A percentile compares a stretch with the other conserved stretches of the same genome.
Conservation (phyloP, 805 yeast genomes). For the Teunomyces cretensis region DNA sequence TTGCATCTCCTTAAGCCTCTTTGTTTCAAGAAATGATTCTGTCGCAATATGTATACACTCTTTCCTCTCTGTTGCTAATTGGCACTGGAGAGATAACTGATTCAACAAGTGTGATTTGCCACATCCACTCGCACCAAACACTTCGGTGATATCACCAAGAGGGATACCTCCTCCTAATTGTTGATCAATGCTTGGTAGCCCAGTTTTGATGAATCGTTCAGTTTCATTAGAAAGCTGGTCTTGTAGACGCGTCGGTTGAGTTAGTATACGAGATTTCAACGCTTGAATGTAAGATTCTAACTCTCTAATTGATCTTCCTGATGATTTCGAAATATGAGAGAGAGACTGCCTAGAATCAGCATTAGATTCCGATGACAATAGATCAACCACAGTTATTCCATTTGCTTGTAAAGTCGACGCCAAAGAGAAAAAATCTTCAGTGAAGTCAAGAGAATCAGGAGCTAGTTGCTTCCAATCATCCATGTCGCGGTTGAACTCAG, state of each 20-base stretch:
- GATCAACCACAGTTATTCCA: constrained; percentile 28
- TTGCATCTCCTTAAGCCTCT: constrained; percentile 45
- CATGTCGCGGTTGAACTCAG: constrained; percentile 13
- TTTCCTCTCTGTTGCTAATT: constrained; percentile 18
- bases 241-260: constrained; percentile 2
- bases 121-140: constrained; percentile 80
- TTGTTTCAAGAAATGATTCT: constrained; percentile 70
- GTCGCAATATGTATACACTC: constrained; percentile 66
- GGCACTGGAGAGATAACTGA: constrained; percentile 63
- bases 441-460: constrained; percentile 8
- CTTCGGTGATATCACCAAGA: constrained; percentile 50
- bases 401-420: constrained; percentile 15
- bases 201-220: constrained; percentile 17
- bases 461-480: constrained; percentile 25
- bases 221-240: background rate
- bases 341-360: constrained; percentile 8
- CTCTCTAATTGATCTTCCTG: constrained; percentile 28
- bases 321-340: constrained; percentile 17
- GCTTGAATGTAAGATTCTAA: constrained; percentile 20
- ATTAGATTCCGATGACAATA: constrained; percentile 16
- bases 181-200: constrained; percentile 23
- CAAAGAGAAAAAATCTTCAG: constrained; percentile 16
- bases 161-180: constrained; percentile 33
- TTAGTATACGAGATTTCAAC: constrained; percentile 9
- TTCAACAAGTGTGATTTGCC: constrained; percentile 83